Evolutionary conservation across 2,329 filamentous ascomycete species (phyloP).

Genomic region (Fusarium citri): DNA sequence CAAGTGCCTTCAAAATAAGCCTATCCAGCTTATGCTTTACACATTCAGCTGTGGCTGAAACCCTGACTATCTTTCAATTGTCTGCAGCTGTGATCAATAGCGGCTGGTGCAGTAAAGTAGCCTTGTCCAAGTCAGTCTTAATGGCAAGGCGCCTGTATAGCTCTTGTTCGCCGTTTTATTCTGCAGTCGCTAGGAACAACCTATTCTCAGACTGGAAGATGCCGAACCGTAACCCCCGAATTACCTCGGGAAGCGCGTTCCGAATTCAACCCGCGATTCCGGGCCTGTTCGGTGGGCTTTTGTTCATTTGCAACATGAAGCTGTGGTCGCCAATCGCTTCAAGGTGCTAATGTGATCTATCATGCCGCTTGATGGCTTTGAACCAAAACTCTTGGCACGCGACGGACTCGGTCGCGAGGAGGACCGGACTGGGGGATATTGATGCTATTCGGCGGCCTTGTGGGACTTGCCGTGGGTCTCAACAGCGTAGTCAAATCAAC

Average conservation of each 20-base stretch:
- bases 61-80: not conserved
- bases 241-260: constrained; percentile 14
- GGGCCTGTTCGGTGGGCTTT: constrained; percentile 2
- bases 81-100: not conserved
- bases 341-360: constrained; percentile 23
- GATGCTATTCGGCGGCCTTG: constrained; percentile 17
- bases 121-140: not conserved
- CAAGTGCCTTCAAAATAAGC: constrained; percentile 7
- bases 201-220: not conserved
- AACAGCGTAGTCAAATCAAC: constrained; percentile 19
- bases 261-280: constrained; percentile 8
- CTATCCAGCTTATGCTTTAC: constrained; percentile 9
- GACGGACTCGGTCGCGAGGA: constrained; percentile 17
- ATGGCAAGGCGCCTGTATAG: not conserved
- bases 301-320: not conserved
- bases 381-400: constrained; percentile 24
- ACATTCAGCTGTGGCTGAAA: constrained; percentile 34
- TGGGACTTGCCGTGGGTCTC: constrained; percentile 25
- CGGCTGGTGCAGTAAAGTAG: not conserved
- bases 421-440: constrained; percentile 3
- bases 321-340: constrained; percentile 11
- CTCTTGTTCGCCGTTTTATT: constrained; percentile 13
- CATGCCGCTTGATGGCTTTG: constrained; percentile 24
- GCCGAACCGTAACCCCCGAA: not conserved
- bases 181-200: not conserved